Base-by-base conservation (phyloP, 2,329 filamentous ascomycete genomes). In the Didymella keratinophila region DNA sequence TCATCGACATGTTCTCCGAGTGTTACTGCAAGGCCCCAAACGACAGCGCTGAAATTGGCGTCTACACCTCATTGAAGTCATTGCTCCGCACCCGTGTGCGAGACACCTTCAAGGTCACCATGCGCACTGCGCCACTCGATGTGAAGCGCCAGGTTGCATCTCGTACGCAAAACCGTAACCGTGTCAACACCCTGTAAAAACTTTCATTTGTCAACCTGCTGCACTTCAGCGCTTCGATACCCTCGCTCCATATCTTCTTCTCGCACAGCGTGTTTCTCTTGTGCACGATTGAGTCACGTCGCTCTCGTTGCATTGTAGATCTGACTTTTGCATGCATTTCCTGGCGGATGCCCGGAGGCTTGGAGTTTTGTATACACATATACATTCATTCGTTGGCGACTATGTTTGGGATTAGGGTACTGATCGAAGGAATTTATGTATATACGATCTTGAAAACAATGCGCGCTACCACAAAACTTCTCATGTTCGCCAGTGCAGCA, bases 41-140 rank as follows among this genome's bases (percentile, higher is more conserved):
- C 20, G 69, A 62, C 2, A 67, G 71, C 47, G 71, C 74, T 43
- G 70, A 73, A 12, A 60, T 64, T 23, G 67, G 70, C 18, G 69
- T 76, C 16, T 74, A 75, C 46, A 59, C 59, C 12, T 66, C 70
- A 1, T 53, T 76, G 23, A 72, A 76, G 56, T 58, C 68, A 2
- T 59, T 75, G 12, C 69, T 76, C 21, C 70, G 74, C 44, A 75
- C 71, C 1, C 66, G 71, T 23, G 72, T 76, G 2, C 69, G 73
- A 44, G 74, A 76, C 48, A 76, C 74, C 2, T 75, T 76, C 62
- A 74, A 72, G 51, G 63, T 72, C n/a, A 75, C 71, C 12, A 75
- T 76, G 71, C 67, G 72, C 55, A 68, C 64, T 12, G 74, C 74
- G 10, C 72, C 74, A 10, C 69, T 74, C 23, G 71, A 73, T 44